These are phyloP conservation scores for Herpotrichia juniperi DNA, from an alignment of 2,329 filamentous ascomycete species.

Conservation along the genomic window DNA sequence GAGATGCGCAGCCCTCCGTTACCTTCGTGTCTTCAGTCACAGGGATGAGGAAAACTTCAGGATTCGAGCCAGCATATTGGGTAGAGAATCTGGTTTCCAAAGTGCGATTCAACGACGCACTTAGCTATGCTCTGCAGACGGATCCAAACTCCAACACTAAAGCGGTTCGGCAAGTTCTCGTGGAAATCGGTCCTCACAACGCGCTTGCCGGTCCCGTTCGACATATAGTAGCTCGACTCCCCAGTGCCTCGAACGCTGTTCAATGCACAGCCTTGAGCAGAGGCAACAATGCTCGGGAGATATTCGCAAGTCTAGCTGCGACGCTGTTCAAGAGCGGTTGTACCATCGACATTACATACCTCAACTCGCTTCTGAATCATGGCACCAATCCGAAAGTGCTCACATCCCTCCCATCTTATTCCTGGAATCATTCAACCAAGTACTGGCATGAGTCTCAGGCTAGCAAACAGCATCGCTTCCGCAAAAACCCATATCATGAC, in stretches of 20 bases:
- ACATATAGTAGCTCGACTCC: constrained; percentile 2
- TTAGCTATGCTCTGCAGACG: neutral
- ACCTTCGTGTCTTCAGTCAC: constrained; percentile 11
- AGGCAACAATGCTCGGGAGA: neutral
- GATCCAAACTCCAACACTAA: neutral
- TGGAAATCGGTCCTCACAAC: constrained; percentile 43
- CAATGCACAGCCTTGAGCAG: neutral
- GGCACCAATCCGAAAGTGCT: neutral
- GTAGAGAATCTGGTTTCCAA: constrained; percentile 6
- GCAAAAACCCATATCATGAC: constrained; percentile 8
- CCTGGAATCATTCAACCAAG: constrained; percentile 31
- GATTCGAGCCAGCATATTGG: constrained; percentile 11
- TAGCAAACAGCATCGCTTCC: constrained; percentile 1
- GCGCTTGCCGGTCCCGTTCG: constrained; percentile 37
- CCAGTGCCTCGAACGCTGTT: neutral
- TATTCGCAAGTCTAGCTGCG: too few relatives aligned
- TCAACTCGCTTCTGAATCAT: too few relatives aligned
- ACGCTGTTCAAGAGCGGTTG: neutral
- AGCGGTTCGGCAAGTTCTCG: neutral
- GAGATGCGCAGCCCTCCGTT: constrained; percentile 6
- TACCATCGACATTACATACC: neutral
- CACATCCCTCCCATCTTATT: constrained; percentile 28
- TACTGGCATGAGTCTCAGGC: constrained; percentile 22
- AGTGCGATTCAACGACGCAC: constrained; percentile 9
- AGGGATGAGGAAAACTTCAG: neutral